Conservation (phyloP, 805 yeast species). For the Candida manassasensis region DNA sequence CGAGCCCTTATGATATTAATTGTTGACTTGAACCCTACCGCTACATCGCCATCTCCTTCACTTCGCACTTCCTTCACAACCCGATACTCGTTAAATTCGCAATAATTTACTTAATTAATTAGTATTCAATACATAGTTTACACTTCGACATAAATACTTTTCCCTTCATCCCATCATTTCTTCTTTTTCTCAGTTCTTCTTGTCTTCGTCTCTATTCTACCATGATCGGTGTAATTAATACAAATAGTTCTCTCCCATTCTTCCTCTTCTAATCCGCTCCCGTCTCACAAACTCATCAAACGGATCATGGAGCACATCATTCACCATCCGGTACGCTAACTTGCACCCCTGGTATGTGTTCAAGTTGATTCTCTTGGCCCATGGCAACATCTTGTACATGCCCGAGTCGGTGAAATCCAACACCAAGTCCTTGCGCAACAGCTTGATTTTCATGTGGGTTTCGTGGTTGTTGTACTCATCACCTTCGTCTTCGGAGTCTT, state of each 20-base stretch:
- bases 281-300: constrained; percentile 26
- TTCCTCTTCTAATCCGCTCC: constrained; percentile 36
- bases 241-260: constrained; percentile 39
- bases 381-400: constrained; percentile 36
- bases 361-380: constrained; percentile 34
- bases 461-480: constrained; percentile 6
- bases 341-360: constrained; percentile 20
- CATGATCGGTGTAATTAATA: too few relatives aligned
- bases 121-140: too few relatives aligned
- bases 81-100: too few relatives aligned
- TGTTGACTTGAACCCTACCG: too few relatives aligned
- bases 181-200: too few relatives aligned
- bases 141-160: too few relatives aligned
- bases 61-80: too few relatives aligned
- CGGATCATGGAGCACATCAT: constrained; percentile 25
- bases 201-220: too few relatives aligned
- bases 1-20: too few relatives aligned
- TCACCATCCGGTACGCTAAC: constrained; percentile 26
- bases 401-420: constrained; percentile 43
- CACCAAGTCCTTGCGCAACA: constrained; percentile 18
- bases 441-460: constrained; percentile 3
- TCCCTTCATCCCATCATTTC: too few relatives aligned
- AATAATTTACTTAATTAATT: too few relatives aligned
- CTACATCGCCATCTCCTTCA: too few relatives aligned
- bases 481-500: constrained; percentile 9